A percentile compares a stretch with the other conserved stretches of the same genome.
These are phyloP conservation scores for Ganoderma lingzhi DNA, from an alignment of 1,284 basidiomycete genomes.

Conservation along the genomic window DNA sequence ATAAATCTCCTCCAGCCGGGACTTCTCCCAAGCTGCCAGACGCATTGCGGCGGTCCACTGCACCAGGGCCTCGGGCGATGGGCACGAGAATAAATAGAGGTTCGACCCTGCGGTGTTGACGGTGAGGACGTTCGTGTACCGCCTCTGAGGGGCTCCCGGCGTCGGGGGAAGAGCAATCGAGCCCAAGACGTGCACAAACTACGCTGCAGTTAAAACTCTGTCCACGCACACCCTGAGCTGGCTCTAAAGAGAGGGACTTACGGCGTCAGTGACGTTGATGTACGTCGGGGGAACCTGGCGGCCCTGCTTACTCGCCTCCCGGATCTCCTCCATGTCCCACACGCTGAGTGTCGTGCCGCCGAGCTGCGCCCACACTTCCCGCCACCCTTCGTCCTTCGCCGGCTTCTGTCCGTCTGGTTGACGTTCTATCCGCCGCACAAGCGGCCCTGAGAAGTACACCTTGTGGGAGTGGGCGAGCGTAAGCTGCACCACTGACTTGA, in stretches of 20 bases:
- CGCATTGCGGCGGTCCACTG: conserved; percentile 95
- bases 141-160: conserved; percentile 55
- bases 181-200: conserved; percentile 80
- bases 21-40: conserved; percentile 94
- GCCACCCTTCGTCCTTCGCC: conserved; percentile 85
- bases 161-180: conserved; percentile 71
- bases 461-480: conserved; percentile 78
- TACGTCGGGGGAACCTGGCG: conserved; percentile 88
- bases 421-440: conserved; percentile 76
- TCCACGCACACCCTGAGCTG: not conserved
- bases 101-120: conserved; percentile 96
- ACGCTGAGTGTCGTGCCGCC: conserved; percentile 92
- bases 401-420: conserved; percentile 80
- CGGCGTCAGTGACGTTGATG: conserved; percentile 88
- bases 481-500: conserved; percentile 76
- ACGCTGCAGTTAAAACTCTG: not conserved
- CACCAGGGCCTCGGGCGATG: conserved; percentile 71
- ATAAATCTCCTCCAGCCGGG: conserved; percentile 96
- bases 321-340: conserved; percentile 89
- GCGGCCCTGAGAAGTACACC: conserved; percentile 84
- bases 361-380: conserved; percentile 93
- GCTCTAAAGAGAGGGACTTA: conserved; percentile 48
- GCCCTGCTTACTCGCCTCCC: conserved; percentile 82
- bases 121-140: conserved; percentile 84
- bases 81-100: conserved; percentile 89